phyloP scores from a whole-genome alignment of 139 green algal species.

The Zygnema circumcarinatum region DNA sequence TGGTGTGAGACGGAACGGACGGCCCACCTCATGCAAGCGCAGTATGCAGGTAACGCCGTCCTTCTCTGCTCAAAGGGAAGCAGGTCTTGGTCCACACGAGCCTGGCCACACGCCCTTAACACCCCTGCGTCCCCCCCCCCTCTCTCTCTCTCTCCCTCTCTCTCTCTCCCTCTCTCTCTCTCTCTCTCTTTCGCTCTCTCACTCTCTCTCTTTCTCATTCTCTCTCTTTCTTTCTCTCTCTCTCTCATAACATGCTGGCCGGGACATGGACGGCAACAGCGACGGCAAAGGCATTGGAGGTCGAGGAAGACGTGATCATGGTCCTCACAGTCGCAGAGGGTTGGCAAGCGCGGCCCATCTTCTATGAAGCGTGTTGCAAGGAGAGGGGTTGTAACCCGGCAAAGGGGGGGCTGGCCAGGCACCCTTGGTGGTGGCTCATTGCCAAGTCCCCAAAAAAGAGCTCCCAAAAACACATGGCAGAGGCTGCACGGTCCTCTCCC shows the following conservation, averaged over 20 bases:
- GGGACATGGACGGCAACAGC: no score
- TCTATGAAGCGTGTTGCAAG: constrained; percentile 50
- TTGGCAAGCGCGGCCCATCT: constrained; percentile 26
- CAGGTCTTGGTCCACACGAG: no score
- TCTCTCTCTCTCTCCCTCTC: no score
- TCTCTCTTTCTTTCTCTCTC: background rate
- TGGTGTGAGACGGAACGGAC: constrained; percentile 43
- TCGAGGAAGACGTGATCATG: constrained; percentile 49
- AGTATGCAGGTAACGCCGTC: constrained; percentile 33
- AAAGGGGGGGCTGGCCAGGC: background rate
- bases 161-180: background rate
- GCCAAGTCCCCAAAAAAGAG: constrained; percentile 5
- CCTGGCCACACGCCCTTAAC: no score
- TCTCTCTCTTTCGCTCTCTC: background rate
- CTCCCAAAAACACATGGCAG: no score
- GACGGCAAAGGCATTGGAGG: constrained; percentile 36
- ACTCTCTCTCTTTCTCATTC: background rate
- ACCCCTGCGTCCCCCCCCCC: no score
- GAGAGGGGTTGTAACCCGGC: background rate
- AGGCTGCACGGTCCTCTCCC: no score
- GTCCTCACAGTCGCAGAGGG: constrained; percentile 56
- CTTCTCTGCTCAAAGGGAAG: background rate
- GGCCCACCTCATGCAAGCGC: constrained; percentile 46
- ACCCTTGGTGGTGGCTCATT: constrained; percentile 24
- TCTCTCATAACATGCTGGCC: no score